phyloP scores from a whole-genome alignment of 2,329 filamentous ascomycete genomes.

The Thelonectria blattea region DNA sequence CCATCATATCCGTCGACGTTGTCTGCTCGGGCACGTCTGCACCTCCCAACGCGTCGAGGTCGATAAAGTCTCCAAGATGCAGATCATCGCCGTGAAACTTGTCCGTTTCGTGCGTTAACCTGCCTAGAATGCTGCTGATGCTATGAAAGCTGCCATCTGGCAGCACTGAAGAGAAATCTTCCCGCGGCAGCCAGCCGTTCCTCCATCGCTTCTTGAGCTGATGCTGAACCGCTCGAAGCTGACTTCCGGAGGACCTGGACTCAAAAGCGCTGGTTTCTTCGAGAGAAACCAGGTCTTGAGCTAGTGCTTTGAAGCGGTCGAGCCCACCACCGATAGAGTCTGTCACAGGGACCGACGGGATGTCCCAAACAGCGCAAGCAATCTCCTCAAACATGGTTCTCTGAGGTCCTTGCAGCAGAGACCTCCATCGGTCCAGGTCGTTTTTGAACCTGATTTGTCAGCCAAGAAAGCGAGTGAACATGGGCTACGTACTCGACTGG shows the following conservation, averaged over 20 bases:
- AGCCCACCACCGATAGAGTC: slow-evolving; percentile 12
- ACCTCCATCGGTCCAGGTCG: slow-evolving; percentile 38
- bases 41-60: slow-evolving; percentile 22
- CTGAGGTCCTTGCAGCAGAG: slow-evolving; percentile 25
- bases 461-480: background rate
- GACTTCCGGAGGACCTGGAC: slow-evolving; percentile 17
- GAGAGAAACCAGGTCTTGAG: slow-evolving; percentile 32
- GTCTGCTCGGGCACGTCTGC: background rate
- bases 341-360: slow-evolving; percentile 2
- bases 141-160: slow-evolving; percentile 6
- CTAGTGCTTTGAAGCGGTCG: slow-evolving; percentile 30
- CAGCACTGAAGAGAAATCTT: background rate
- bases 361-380: slow-evolving; percentile 31
- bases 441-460: slow-evolving; percentile 32
- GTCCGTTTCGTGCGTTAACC: slow-evolving; percentile 16
- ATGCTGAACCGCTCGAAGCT: slow-evolving; percentile 25
- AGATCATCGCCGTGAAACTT: slow-evolving; percentile 15
- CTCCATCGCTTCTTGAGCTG: slow-evolving; percentile 20
- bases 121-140: slow-evolving; percentile 14
- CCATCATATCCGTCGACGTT: background rate
- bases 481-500: slow-evolving; percentile 21
- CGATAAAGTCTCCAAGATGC: slow-evolving; percentile 21
- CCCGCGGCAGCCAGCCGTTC: background rate
- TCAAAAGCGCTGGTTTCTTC: slow-evolving; percentile 8
- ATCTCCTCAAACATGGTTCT: slow-evolving; percentile 34